Conservation (phyloP, 495 filamentous ascomycete genomes). For the Penicillium desertorum region DNA sequence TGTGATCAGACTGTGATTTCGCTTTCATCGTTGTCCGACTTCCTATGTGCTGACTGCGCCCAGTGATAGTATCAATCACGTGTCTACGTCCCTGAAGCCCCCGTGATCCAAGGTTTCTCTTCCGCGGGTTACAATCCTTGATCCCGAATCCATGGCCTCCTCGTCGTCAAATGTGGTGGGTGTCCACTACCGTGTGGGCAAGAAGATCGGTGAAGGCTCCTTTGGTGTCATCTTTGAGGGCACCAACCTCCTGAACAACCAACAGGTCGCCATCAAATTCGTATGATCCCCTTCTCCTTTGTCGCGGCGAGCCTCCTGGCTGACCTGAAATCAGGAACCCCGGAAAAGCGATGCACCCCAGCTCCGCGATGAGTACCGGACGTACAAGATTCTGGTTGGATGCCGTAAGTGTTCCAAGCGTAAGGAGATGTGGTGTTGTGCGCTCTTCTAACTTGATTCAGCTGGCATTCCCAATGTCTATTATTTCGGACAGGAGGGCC, state of each 20-base stretch:
- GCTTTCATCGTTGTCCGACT: conserved; percentile 1
- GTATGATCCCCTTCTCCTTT: conserved; percentile 53
- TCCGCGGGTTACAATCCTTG: conserved; percentile 17
- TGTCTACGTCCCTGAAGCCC: conserved; percentile 31
- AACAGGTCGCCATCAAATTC: conserved; percentile 99
- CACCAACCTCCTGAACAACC: conserved; percentile 97
- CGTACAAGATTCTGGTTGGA: conserved; percentile 98
- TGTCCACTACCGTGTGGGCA: conserved; percentile 97
- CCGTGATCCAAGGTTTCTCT: conserved; percentile 26
- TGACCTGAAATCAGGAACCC: conserved; percentile 68
- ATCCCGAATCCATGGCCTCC: conserved; percentile 67
- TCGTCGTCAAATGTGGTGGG: conserved; percentile 98
- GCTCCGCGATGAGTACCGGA: conserved; percentile 96
- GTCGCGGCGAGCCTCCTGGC: conserved; percentile 6
- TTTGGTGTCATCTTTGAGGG: conserved; percentile 99
- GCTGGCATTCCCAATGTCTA: conserved; percentile 99
- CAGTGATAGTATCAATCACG: conserved; percentile 30
- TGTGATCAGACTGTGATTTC: conserved; percentile 10
- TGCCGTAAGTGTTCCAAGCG: conserved; percentile 75
- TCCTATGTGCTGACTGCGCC: conserved; percentile 22
- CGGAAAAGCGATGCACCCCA: conserved; percentile 98
- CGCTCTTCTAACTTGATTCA: conserved; percentile 39
- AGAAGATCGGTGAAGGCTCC: conserved; percentile 98
- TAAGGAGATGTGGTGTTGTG: neutral
- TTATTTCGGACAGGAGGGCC: conserved; percentile 98